phyloP scores from a whole-genome alignment of 1,284 basidiomycete genomes.

The Fomitiporia mediterranea region DNA sequence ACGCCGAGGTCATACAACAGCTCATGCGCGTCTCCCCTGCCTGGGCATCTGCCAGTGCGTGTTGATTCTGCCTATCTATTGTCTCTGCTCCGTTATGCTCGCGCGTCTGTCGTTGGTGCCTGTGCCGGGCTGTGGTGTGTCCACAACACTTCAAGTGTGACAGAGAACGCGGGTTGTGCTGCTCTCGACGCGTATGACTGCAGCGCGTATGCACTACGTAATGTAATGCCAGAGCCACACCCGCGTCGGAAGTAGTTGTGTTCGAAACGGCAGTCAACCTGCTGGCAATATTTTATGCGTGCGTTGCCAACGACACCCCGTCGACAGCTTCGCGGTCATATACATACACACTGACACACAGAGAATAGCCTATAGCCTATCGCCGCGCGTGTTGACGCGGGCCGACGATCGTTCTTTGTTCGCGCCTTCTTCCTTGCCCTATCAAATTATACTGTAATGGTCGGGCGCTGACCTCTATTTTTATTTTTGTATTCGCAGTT shows the following conservation, averaged over 20 bases:
- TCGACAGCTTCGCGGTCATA: background rate
- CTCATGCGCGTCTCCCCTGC: slow-evolving; percentile 49
- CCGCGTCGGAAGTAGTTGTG: background rate
- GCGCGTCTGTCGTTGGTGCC: background rate
- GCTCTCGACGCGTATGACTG: slow-evolving; percentile 1
- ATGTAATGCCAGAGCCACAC: slow-evolving; percentile 3
- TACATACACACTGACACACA: background rate
- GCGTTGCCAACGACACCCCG: background rate
- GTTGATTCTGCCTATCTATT: background rate
- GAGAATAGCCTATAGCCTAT: background rate
- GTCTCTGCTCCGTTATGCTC: background rate
- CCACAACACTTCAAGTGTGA: no score
- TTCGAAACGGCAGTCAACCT: slow-evolving; percentile 2
- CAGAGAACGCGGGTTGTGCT: background rate
- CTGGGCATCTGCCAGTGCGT: slow-evolving; percentile 46
- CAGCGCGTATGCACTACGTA: slow-evolving; percentile 18
- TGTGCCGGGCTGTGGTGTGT: background rate
- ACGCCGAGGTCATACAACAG: slow-evolving; percentile 55
- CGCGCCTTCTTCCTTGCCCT: slow-evolving; percentile 9
- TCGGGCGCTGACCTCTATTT: slow-evolving; percentile 17
- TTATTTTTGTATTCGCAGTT: slow-evolving; percentile 32
- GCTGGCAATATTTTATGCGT: slow-evolving; percentile 4
- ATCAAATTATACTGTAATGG: slow-evolving; percentile 11
- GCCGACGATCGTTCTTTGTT: background rate
- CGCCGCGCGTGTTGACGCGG: background rate